Evolutionary conservation across 768 basidiomycete species (phyloP).

Genomic region (Rubroboletus pulcherrimus): DNA sequence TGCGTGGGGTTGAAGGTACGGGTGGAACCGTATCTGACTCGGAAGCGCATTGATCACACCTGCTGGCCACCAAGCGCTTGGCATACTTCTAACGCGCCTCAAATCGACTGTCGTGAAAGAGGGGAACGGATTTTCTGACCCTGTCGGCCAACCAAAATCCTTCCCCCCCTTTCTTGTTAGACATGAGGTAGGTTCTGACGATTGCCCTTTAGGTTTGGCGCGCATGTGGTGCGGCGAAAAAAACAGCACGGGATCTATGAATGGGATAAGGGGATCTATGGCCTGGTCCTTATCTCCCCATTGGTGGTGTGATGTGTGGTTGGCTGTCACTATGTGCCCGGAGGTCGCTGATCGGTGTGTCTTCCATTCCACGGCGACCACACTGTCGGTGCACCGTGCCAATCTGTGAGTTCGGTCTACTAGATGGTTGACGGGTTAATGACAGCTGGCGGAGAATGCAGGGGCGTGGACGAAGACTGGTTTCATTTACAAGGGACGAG

Average conservation of each 20-base stretch:
- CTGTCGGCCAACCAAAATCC: constrained; percentile 1
- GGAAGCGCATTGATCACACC: constrained; percentile 4
- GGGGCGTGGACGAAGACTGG: background rate
- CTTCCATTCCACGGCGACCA: constrained; percentile 2
- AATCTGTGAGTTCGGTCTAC: background rate
- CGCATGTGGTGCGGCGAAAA: background rate
- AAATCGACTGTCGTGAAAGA: background rate
- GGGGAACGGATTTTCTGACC: background rate
- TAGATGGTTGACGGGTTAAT: background rate
- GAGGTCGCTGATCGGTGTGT: background rate
- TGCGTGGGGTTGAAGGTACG: background rate
- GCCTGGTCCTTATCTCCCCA: background rate
- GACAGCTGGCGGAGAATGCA: constrained; percentile 4
- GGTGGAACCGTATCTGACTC: background rate
- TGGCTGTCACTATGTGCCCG: background rate
- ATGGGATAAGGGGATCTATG: background rate
- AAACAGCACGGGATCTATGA: constrained; percentile 3
- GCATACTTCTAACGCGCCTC: background rate
- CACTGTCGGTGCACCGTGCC: background rate
- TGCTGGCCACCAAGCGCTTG: background rate
- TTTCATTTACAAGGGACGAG: background rate
- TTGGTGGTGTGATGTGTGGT: background rate
- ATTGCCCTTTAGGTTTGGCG: background rate
- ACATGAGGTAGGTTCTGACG: constrained; percentile 4
- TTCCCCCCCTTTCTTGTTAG: background rate